These are phyloP conservation scores for Moniliophthora roreri DNA, from an alignment of 1,284 basidiomycete genomes.

Conservation along the genomic window DNA sequence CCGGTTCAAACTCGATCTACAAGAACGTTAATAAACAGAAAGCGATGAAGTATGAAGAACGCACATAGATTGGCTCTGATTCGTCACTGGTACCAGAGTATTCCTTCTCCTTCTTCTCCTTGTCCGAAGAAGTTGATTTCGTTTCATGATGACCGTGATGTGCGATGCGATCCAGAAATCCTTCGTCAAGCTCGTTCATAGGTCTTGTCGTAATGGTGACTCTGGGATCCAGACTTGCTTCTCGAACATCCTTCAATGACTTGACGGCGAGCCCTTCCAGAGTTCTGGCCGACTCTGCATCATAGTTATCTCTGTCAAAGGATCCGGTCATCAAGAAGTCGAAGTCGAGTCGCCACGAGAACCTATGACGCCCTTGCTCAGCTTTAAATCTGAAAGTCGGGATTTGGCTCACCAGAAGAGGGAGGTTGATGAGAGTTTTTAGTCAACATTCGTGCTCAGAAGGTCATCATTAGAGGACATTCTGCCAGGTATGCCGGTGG, in stretches of 20 bases:
- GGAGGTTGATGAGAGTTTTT: too few relatives aligned
- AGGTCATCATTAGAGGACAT: too few relatives aligned
- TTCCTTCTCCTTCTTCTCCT: not conserved
- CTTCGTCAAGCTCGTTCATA: not conserved
- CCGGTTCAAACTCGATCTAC: conserved; percentile 58
- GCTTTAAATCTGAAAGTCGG: too few relatives aligned
- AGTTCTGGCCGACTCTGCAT: not conserved
- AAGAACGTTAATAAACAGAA: not conserved
- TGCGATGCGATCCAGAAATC: not conserved
- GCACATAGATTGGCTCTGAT: conserved; percentile 10
- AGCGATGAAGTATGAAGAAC: not conserved
- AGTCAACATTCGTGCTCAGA: too few relatives aligned
- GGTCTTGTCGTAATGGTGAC: not conserved
- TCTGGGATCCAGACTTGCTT: conserved; percentile 10
- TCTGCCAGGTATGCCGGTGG: too few relatives aligned
- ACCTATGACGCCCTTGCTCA: too few relatives aligned
- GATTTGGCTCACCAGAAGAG: too few relatives aligned
- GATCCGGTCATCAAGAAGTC: not conserved
- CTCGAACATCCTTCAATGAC: conserved; percentile 3
- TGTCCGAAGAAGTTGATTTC: not conserved
- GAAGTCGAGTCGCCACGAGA: not conserved
- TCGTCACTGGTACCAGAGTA: not conserved
- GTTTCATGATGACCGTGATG: not conserved
- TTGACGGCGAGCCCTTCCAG: conserved; percentile 3
- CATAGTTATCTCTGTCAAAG: not conserved